Evolutionary conservation across 306 rosid genomes (phyloP).

Genomic region (Glycyrrhiza uralensis): DNA sequence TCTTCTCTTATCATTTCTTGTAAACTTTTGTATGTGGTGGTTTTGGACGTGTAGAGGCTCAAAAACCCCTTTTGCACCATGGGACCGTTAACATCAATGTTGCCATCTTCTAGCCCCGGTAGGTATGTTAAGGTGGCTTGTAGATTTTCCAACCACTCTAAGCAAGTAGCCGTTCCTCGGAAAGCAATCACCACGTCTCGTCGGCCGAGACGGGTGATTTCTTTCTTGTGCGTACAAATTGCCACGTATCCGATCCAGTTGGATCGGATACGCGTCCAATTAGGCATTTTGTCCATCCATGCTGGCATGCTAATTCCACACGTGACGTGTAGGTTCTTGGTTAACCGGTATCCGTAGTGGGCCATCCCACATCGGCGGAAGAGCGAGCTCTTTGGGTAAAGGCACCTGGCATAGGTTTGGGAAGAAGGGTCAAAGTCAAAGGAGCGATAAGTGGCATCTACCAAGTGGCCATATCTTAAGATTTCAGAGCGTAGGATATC

Average conservation of each 20-base stretch:
- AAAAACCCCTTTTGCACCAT: constrained; percentile 80
- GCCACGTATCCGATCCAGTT: constrained; percentile 86
- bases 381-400: neutral
- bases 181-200: constrained; percentile 66
- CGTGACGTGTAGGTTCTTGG: constrained; percentile 21
- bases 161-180: constrained; percentile 67
- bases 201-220: constrained; percentile 57
- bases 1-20: constrained; percentile 61
- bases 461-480: constrained; percentile 62
- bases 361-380: neutral
- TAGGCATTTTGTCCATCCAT: constrained; percentile 14
- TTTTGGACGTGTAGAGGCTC: constrained; percentile 62
- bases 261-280: constrained; percentile 28
- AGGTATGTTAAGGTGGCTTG: no score
- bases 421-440: constrained; percentile 37
- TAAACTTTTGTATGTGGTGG: constrained; percentile 36
- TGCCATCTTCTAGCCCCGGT: no score
- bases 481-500: constrained; percentile 69
- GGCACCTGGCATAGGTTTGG: constrained; percentile 23
- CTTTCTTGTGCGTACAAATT: constrained; percentile 46
- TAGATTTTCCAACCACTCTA: constrained; percentile 81
- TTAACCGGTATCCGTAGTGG: constrained; percentile 30
- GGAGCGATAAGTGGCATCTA: constrained; percentile 58
- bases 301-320: constrained; percentile 25
- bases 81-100: neutral